A percentile compares a stretch with the other conserved stretches of the same genome.
These are phyloP conservation scores for Penicillium digitatum DNA, from an alignment of 2,329 filamentous ascomycete species.

Conservation along the genomic window DNA sequence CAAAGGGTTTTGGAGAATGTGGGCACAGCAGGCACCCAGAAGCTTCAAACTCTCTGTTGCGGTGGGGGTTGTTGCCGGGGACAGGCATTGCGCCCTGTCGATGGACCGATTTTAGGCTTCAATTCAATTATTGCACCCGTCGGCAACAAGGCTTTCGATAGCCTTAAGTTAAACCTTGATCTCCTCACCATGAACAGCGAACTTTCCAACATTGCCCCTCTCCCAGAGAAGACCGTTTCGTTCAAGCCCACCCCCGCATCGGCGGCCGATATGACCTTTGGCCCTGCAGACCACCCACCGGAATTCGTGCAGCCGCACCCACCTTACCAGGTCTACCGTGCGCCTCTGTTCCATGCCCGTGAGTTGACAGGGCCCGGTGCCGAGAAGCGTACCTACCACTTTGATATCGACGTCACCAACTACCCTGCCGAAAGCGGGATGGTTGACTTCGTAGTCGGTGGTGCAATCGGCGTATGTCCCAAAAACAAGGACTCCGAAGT, in stretches of 20 bases:
- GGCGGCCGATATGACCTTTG: slow-evolving; percentile 31
- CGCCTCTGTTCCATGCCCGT: slow-evolving; percentile 77
- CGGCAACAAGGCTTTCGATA: slow-evolving; percentile 79
- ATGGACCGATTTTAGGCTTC: slow-evolving; percentile 38
- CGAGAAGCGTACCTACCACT: slow-evolving; percentile 96
- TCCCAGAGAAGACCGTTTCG: slow-evolving; percentile 72
- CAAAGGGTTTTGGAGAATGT: slow-evolving; percentile 55
- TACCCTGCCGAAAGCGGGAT: slow-evolving; percentile 77
- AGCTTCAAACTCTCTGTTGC: slow-evolving; percentile 61
- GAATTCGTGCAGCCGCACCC: slow-evolving; percentile 90
- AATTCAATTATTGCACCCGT: slow-evolving; percentile 55
- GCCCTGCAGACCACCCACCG: slow-evolving; percentile 63
- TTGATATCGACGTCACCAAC: slow-evolving; percentile 92
- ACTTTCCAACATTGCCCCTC: slow-evolving; percentile 65
- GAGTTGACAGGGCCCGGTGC: slow-evolving; percentile 84
- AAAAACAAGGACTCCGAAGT: slow-evolving; percentile 75
- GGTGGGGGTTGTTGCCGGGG: slow-evolving; percentile 63
- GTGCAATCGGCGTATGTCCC: slow-evolving; percentile 88
- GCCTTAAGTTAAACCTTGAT: slow-evolving; percentile 71
- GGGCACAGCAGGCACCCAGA: slow-evolving; percentile 51
- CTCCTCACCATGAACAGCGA: slow-evolving; percentile 66
- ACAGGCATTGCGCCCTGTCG: slow-evolving; percentile 50
- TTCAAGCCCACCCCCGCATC: slow-evolving; percentile 48
- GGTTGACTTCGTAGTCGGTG: slow-evolving; percentile 92
- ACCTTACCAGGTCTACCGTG: slow-evolving; percentile 85